phyloP scores from a whole-genome alignment of 352 stramenopile genomes.

The Elongisporangium anandrum region DNA sequence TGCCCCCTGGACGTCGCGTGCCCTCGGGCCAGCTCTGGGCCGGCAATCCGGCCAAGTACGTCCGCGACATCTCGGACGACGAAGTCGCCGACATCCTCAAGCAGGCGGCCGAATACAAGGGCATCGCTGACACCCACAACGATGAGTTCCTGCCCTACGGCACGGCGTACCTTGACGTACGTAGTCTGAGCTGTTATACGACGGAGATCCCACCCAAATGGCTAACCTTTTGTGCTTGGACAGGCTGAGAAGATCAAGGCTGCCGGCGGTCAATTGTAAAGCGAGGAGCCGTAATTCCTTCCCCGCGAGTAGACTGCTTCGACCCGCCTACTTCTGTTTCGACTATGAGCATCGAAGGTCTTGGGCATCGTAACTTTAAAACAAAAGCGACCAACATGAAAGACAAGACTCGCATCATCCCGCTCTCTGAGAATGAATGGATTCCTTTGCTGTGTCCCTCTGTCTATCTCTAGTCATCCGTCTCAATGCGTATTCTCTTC shows the following conservation, averaged over 20 bases:
- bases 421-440: not conserved
- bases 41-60: conserved; percentile 95
- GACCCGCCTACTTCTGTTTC: conserved; percentile 4
- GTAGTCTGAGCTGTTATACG: conserved; percentile 3
- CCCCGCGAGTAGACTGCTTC: conserved; percentile 2
- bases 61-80: conserved; percentile 91
- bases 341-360: not conserved
- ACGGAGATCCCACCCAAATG: too few relatives aligned
- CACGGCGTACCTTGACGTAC: conserved; percentile 82
- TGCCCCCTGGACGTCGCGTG: conserved; percentile 86
- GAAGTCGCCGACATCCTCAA: conserved; percentile 88
- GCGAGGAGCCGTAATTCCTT: conserved; percentile 2
- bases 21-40: conserved; percentile 93
- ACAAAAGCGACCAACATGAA: conserved; percentile 20
- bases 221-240: not conserved
- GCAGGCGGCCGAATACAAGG: conserved; percentile 83
- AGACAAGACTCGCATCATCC: conserved; percentile 4
- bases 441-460: conserved; percentile 3
- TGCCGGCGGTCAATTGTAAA: conserved; percentile 75
- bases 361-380: conserved; percentile 13
- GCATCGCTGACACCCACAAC: conserved; percentile 81
- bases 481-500: conserved; percentile 54
- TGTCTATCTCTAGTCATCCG: conserved; percentile 42
- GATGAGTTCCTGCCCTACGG: conserved; percentile 89
- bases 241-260: conserved; percentile 83